These are phyloP conservation scores for Blastomyces percursus DNA, from an alignment of 2,329 filamentous ascomycete genomes.

Conservation along the genomic window DNA sequence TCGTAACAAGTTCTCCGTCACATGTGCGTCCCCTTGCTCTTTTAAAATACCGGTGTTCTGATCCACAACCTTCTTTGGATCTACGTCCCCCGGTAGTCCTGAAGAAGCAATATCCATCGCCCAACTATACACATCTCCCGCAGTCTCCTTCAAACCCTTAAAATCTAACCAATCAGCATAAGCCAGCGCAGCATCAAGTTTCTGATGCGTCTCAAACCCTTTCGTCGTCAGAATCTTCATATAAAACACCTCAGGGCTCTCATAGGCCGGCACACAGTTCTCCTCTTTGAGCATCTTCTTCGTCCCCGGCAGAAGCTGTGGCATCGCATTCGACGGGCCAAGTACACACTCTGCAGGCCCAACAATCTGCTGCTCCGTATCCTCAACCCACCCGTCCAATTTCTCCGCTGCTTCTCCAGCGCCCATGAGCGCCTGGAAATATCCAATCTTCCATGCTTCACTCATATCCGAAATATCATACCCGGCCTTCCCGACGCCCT, in stretches of 20 bases:
- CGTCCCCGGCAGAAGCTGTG: slow-evolving; percentile 48
- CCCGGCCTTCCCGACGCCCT: slow-evolving; percentile 45
- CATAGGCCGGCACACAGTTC: slow-evolving; percentile 59
- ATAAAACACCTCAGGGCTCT: slow-evolving; percentile 65
- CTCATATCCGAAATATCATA: slow-evolving; percentile 64
- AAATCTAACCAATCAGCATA: slow-evolving; percentile 80
- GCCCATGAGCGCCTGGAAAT: slow-evolving; percentile 71
- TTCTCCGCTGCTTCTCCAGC: slow-evolving; percentile 67
- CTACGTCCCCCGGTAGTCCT: slow-evolving; percentile 33
- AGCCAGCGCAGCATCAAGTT: slow-evolving; percentile 66
- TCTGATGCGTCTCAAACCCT: slow-evolving; percentile 69
- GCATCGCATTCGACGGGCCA: slow-evolving; percentile 73
- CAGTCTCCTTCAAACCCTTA: slow-evolving; percentile 54
- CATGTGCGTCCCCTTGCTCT: slow-evolving; percentile 41
- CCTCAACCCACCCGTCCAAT: slow-evolving; percentile 65
- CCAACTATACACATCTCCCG: slow-evolving; percentile 62
- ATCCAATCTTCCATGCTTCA: slow-evolving; percentile 75
- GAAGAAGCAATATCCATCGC: slow-evolving; percentile 63
- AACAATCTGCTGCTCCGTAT: slow-evolving; percentile 53
- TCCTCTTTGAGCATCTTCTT: slow-evolving; percentile 57
- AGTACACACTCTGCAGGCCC: slow-evolving; percentile 64
- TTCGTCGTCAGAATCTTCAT: slow-evolving; percentile 68
- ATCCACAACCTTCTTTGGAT: slow-evolving; percentile 45
- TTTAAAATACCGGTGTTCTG: slow-evolving; percentile 53
- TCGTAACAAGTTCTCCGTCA: slow-evolving; percentile 63